A percentile compares a stretch with the other conserved stretches of the same genome.
These are phyloP conservation scores for Reutealis trisperma DNA, from an alignment of 345 rosid genomes.

Conservation along the genomic window DNA sequence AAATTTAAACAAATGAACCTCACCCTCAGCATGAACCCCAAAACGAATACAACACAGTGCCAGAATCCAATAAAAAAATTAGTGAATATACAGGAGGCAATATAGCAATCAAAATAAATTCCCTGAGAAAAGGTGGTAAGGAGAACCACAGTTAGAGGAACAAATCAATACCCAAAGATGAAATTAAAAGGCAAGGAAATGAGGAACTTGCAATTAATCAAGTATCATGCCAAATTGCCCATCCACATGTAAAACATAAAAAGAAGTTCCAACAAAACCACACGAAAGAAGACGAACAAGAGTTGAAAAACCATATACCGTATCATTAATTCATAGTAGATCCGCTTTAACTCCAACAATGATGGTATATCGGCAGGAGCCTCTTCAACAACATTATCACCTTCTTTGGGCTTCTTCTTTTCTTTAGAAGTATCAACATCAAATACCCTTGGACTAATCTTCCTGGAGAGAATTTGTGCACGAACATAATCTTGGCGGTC, in stretches of 20 bases:
- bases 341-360: slow-evolving; percentile 70
- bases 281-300: background rate
- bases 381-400: slow-evolving; percentile 80
- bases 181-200: background rate
- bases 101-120: background rate
- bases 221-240: background rate
- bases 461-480: slow-evolving; percentile 94
- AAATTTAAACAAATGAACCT: too few relatives aligned
- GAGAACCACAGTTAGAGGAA: background rate
- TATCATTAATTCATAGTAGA: slow-evolving; percentile 89
- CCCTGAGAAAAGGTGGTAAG: background rate
- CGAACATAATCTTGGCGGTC: slow-evolving; percentile 93
- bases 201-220: background rate
- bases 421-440: slow-evolving; percentile 72
- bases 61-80: too few relatives aligned
- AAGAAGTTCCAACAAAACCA: background rate
- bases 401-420: slow-evolving; percentile 94
- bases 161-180: background rate
- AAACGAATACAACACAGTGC: background rate
- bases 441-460: slow-evolving; percentile 88
- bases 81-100: background rate
- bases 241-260: background rate
- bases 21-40: background rate
- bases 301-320: slow-evolving; percentile 39
- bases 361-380: slow-evolving; percentile 98